These are phyloP conservation scores for Trypanosoma melophagium DNA, from an alignment of 208 protist genomes.

Conservation along the genomic window DNA sequence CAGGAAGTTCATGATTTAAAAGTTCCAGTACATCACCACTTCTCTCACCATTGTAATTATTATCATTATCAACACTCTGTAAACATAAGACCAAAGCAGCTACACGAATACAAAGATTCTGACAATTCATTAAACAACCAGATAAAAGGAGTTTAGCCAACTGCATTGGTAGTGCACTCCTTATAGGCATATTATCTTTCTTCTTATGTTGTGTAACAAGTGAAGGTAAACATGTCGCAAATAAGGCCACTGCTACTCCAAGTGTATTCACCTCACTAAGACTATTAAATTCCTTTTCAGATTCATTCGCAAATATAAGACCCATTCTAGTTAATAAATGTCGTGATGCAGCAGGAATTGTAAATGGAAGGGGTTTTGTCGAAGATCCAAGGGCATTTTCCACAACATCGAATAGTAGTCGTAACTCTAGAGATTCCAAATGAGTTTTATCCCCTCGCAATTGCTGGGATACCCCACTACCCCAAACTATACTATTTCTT, in stretches of 20 bases:
- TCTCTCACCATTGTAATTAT: not conserved
- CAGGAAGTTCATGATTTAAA: not conserved
- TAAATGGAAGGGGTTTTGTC: constrained; percentile 7
- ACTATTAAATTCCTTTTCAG: not conserved
- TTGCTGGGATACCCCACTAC: not conserved
- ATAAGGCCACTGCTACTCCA: constrained; percentile 28
- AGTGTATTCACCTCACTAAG: constrained; percentile 21
- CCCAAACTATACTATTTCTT: not conserved
- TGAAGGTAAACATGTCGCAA: constrained; percentile 43
- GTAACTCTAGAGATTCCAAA: constrained; percentile 22
- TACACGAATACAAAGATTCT: constrained; percentile 19
- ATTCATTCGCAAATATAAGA: constrained; percentile 8
- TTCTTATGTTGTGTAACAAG: not conserved
- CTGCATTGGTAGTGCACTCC: constrained; percentile 52
- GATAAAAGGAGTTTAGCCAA: constrained; percentile 72
- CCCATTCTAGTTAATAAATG: constrained; percentile 27
- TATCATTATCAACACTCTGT: not conserved
- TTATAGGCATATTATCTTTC: not conserved
- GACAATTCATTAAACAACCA: constrained; percentile 48
- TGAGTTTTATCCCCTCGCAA: not conserved
- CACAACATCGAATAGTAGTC: constrained; percentile 19
- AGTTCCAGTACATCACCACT: constrained; percentile 30
- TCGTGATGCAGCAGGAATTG: constrained; percentile 15
- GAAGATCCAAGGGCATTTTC: constrained; percentile 1
- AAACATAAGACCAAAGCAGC: constrained; percentile 26